Percentiles rank a stretch among this genome's conserved stretches.
Evolutionary conservation across 768 basidiomycete genomes (phyloP).

Genomic region (Trametes sanguinea): DNA sequence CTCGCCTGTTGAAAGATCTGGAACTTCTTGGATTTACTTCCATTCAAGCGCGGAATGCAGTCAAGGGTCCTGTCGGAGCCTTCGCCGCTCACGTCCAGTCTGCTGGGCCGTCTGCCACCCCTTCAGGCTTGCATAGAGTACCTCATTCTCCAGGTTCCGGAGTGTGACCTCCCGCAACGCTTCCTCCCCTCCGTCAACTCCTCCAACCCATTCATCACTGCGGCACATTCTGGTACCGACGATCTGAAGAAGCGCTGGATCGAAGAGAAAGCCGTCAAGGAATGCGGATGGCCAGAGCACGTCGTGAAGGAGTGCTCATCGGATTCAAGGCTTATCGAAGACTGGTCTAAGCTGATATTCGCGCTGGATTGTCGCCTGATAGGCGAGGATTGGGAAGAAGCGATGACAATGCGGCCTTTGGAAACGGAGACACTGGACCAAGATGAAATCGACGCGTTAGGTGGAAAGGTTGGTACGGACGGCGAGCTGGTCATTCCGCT

Average conservation of each 20-base stretch:
- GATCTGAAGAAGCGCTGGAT: constrained; percentile 77
- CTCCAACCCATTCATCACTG: constrained; percentile 68
- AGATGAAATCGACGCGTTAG: constrained; percentile 40
- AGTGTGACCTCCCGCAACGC: constrained; percentile 80
- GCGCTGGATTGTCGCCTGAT: constrained; percentile 56
- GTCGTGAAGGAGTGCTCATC: constrained; percentile 58
- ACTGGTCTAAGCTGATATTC: constrained; percentile 58
- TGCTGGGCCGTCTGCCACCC: constrained; percentile 60
- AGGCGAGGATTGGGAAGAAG: constrained; percentile 40
- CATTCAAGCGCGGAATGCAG: constrained; percentile 51
- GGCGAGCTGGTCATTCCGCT: constrained; percentile 60
- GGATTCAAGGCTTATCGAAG: constrained; percentile 40
- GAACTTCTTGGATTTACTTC: constrained; percentile 65
- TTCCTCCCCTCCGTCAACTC: constrained; percentile 68
- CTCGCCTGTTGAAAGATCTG: constrained; percentile 56
- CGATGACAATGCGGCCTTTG: constrained; percentile 3
- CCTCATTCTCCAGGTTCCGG: constrained; percentile 78
- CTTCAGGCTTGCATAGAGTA: constrained; percentile 84
- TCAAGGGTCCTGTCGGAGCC: constrained; percentile 58
- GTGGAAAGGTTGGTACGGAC: constrained; percentile 49
- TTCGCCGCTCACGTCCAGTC: constrained; percentile 59
- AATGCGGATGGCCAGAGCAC: constrained; percentile 80
- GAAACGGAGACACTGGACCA: constrained; percentile 42
- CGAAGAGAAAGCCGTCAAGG: constrained; percentile 76
- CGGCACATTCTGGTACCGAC: constrained; percentile 60